A percentile compares a stretch with the other conserved stretches of the same genome.
These are phyloP conservation scores for Leersia perrieri DNA, from an alignment of 176 grass and related monocot species.

Conservation along the genomic window DNA sequence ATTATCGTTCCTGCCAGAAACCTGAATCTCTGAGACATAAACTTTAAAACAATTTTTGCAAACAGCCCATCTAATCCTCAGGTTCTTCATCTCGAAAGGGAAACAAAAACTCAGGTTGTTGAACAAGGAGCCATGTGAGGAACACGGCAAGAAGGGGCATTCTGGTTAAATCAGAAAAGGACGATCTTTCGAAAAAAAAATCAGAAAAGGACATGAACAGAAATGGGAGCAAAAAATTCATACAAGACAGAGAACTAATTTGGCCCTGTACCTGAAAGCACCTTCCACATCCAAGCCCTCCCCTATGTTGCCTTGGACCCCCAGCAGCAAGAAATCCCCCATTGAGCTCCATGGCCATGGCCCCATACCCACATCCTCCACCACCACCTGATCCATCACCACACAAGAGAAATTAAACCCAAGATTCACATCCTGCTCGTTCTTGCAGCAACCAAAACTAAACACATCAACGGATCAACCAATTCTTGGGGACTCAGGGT, in stretches of 20 bases:
- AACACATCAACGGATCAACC: background rate
- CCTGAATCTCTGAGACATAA: too few species aligned
- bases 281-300: slow-evolving; percentile 59
- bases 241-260: background rate
- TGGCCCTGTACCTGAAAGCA: slow-evolving; percentile 57
- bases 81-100: background rate
- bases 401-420: background rate
- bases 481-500: too few species aligned
- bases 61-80: background rate
- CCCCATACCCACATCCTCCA: slow-evolving; percentile 66
- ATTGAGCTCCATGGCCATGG: slow-evolving; percentile 60
- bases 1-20: too few species aligned
- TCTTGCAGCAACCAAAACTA: background rate
- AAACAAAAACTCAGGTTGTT: background rate
- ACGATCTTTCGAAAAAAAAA: too few species aligned
- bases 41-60: background rate
- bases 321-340: slow-evolving; percentile 66
- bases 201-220: background rate
- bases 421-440: background rate
- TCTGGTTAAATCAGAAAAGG: background rate
- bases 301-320: slow-evolving; percentile 45
- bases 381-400: slow-evolving; percentile 11
- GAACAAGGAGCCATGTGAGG: background rate
- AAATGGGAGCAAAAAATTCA: background rate
- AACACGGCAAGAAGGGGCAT: background rate